Evolutionary conservation across 2,329 filamentous ascomycete genomes (phyloP).

Genomic region (Colletotrichum eleusines): DNA sequence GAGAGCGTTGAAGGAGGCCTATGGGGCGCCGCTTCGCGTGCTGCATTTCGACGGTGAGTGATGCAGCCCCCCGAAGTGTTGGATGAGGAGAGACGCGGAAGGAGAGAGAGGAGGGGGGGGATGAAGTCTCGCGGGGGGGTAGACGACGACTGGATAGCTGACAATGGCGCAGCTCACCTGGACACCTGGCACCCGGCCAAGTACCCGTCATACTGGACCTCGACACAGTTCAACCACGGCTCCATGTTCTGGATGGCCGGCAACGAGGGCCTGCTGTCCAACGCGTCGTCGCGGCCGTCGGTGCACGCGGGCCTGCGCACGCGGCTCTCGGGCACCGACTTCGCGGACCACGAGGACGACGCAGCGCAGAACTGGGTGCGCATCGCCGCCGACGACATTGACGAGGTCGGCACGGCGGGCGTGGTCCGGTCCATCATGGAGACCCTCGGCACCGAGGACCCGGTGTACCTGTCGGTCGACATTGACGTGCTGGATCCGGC

Average conservation of each 20-base stretch:
- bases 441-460: conserved; percentile 78
- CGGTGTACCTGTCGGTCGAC: conserved; percentile 79
- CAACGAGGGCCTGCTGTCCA: conserved; percentile 82
- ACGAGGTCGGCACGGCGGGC: conserved; percentile 80
- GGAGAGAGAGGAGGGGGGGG: not conserved
- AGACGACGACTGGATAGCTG: conserved; percentile 14
- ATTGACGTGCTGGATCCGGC: conserved; percentile 55
- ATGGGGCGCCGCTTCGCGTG: conserved; percentile 74
- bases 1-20: conserved; percentile 71
- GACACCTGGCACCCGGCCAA: conserved; percentile 88
- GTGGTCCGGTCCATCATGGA: conserved; percentile 78
- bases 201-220: conserved; percentile 81
- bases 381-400: conserved; percentile 87
- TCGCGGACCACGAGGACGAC: conserved; percentile 78
- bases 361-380: conserved; percentile 81
- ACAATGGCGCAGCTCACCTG: conserved; percentile 66
- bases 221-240: conserved; percentile 84
- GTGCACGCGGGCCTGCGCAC: conserved; percentile 89
- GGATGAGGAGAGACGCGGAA: not conserved
- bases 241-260: conserved; percentile 93
- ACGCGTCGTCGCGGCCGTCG: conserved; percentile 74
- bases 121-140: not conserved
- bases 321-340: conserved; percentile 74
- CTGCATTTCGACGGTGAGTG: conserved; percentile 75
- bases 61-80: not conserved